phyloP scores from a whole-genome alignment of 768 basidiomycete genomes.

The Russula vinacea region DNA sequence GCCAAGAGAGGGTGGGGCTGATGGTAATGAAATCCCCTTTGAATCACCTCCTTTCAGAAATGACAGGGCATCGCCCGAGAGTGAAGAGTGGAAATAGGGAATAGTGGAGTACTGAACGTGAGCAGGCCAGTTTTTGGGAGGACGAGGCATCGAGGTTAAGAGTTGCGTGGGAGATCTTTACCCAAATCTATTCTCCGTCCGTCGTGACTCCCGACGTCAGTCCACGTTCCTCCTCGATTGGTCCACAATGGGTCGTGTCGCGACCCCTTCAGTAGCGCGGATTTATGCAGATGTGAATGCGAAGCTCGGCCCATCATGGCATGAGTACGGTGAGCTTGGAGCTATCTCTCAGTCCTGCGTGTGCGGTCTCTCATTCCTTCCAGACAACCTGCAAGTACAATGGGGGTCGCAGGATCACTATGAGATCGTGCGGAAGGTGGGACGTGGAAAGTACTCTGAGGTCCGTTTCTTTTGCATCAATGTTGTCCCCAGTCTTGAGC shows the following conservation, averaged over 20 bases:
- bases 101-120: conserved; percentile 52
- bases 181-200: conserved; percentile 7
- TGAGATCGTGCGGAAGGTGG: conserved; percentile 95
- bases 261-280: conserved; percentile 76
- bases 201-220: conserved; percentile 13
- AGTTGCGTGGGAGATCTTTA: conserved; percentile 11
- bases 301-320: conserved; percentile 85
- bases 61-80: conserved; percentile 44
- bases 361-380: conserved; percentile 23
- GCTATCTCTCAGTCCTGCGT: conserved; percentile 8
- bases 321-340: conserved; percentile 78
- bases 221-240: conserved; percentile 16
- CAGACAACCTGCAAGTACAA: conserved; percentile 94
- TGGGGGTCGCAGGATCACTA: conserved; percentile 98
- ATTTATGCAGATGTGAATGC: conserved; percentile 88
- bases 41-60: conserved; percentile 17
- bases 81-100: conserved; percentile 56
- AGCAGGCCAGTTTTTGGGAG: conserved; percentile 48
- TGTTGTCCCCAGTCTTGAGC: conserved; percentile 1
- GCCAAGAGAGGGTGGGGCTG: conserved; percentile 39
- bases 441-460: conserved; percentile 93
- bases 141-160: conserved; percentile 4
- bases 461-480: conserved; percentile 41
- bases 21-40: conserved; percentile 13
- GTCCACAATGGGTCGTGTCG: conserved; percentile 60